These are phyloP conservation scores for Termitomyces sp. DNA, from an alignment of 768 basidiomycete species.

Conservation along the genomic window DNA sequence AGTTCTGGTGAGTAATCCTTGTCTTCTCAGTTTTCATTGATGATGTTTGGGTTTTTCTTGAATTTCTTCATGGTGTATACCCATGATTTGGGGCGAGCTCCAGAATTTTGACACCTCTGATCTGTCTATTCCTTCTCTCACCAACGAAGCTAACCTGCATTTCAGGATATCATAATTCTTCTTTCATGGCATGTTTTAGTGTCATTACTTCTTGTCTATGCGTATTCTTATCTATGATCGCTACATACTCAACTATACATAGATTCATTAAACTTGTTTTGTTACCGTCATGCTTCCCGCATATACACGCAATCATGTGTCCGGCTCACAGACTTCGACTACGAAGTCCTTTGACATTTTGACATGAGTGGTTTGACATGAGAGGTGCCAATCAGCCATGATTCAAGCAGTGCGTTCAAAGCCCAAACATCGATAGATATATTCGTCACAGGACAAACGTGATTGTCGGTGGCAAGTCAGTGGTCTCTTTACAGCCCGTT, in stretches of 20 bases:
- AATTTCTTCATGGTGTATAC: constrained; percentile 95
- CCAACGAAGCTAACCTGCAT: neutral
- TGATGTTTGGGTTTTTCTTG: constrained; percentile 60
- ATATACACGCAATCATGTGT: neutral
- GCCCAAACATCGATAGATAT: no score
- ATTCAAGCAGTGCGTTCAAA: no score
- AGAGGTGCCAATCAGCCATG: no score
- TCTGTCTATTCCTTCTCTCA: neutral
- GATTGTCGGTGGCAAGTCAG: no score
- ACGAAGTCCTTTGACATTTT: no score
- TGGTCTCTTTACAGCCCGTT: no score
- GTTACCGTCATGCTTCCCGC: neutral
- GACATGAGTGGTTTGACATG: no score
- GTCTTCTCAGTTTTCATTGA: constrained; percentile 17
- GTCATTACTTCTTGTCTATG: no score
- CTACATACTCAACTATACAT: neutral
- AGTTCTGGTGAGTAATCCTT: neutral
- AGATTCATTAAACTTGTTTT: neutral
- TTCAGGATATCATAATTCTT: neutral
- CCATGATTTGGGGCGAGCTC: constrained; percentile 57
- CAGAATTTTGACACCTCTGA: constrained; percentile 67
- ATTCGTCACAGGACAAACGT: no score
- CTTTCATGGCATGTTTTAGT: neutral
- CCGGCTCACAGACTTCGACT: no score
- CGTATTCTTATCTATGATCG: neutral